Base-by-base conservation (phyloP, 257 asterid species). In the Lavandula angustifolia region DNA sequence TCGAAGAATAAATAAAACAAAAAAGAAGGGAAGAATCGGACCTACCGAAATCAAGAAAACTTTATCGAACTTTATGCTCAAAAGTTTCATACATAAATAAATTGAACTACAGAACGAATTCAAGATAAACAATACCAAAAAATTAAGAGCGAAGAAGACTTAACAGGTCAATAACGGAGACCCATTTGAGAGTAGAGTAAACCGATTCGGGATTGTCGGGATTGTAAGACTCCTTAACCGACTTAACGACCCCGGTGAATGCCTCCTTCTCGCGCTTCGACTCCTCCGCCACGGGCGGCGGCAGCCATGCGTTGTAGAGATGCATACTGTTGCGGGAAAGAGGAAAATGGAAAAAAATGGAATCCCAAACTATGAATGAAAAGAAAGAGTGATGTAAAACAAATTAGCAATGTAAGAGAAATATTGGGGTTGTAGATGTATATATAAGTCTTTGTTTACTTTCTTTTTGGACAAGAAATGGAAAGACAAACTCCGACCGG, bases 211-310 rank as follows among this genome's bases (percentile, higher is more conserved):
- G 85, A 83, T 90, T 90, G 63, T 79, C 85, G 4, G 79, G 82
- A 10, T 60, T 79, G 81, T 81, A 83, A 8, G 84, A 75, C 58
- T 87, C 95, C 81, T 80, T 83, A 40, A 86, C 92, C 16, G 94
- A 75, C 69, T 75, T 83, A 65, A 94, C 87, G 46, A 90, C 87
- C 69, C 75, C 80, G 52, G 85, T 72, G 74, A 94, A 94, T n/a
- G 97, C 86, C 60, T 84, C 84, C 75, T 80, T 84, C 95, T 94
- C 99, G 52, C 79, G 74, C 70, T 61, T 79, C 66, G 96, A 71
- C 71, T 80, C 85, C 94, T 90, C 97, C 72, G 95, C 96, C 83
- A 94, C 94, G 42, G 97, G 96, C 67, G 99, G 96, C 60, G 99
- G 99, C 73, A 94, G 62, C 96, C 97, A 94, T 13, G 95, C 94